phyloP scores from a whole-genome alignment of 2,329 filamentous ascomycete species.

The Trichothecium roseum region DNA sequence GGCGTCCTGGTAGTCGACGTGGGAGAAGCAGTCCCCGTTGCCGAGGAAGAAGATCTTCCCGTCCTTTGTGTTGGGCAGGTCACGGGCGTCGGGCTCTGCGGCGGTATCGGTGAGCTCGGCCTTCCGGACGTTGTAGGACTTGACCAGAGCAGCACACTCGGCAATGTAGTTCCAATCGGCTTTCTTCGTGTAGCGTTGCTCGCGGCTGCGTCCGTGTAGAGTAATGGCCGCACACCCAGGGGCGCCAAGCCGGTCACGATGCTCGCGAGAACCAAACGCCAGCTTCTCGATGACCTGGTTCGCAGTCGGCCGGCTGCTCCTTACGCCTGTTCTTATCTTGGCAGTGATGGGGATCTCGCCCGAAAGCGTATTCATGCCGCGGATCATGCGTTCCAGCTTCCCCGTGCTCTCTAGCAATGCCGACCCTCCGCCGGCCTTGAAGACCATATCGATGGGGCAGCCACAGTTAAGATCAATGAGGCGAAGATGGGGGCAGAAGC shows the following conservation, averaged over 20 bases:
- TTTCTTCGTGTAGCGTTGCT: constrained; percentile 83
- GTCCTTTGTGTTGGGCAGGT: constrained; percentile 53
- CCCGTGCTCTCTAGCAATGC: constrained; percentile 79
- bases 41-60: constrained; percentile 83
- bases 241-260: constrained; percentile 58
- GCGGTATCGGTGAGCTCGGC: constrained; percentile 64
- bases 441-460: constrained; percentile 93
- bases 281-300: constrained; percentile 74
- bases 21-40: constrained; percentile 94
- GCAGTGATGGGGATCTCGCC: constrained; percentile 85
- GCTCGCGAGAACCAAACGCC: constrained; percentile 67
- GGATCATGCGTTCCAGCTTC: constrained; percentile 88
- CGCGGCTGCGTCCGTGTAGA: constrained; percentile 82
- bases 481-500: constrained; percentile 70
- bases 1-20: constrained; percentile 74
- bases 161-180: constrained; percentile 97
- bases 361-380: constrained; percentile 92
- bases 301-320: constrained; percentile 68
- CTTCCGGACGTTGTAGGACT: constrained; percentile 62
- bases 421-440: constrained; percentile 77
- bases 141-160: constrained; percentile 77
- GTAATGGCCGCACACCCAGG: constrained; percentile 91
- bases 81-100: constrained; percentile 64
- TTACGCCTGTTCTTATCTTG: constrained; percentile 89
- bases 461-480: constrained; percentile 95